A percentile compares a stretch with the other conserved stretches of the same genome.
phyloP scores from a whole-genome alignment of 192 early-diverging fungal species.

The Coemansia asiatica region DNA sequence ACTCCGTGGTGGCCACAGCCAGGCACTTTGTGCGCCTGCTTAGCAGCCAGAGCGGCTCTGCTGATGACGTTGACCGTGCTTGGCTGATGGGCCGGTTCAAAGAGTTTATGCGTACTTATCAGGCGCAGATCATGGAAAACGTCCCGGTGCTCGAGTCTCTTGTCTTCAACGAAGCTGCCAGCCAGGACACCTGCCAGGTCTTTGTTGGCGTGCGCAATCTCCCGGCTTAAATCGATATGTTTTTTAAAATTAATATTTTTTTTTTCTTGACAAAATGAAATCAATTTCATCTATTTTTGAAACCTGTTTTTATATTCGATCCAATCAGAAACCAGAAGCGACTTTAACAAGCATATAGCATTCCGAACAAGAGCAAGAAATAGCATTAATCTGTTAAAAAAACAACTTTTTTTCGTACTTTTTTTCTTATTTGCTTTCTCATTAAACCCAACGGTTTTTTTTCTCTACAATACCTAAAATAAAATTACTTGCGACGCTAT shows the following conservation, averaged over 20 bases:
- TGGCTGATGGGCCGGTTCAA: conserved; percentile 67
- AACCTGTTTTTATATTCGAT: no score
- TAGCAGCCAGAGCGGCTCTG: conserved; percentile 50
- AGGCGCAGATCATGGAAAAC: conserved; percentile 53
- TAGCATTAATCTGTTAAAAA: no score
- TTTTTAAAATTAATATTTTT: neutral
- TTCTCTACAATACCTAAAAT: neutral
- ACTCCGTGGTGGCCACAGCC: conserved; percentile 73
- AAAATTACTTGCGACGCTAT: no score
- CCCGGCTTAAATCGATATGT: conserved; percentile 8
- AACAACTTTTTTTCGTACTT: no score
- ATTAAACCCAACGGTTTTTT: no score
- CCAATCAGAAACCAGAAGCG: no score
- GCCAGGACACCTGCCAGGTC: conserved; percentile 38
- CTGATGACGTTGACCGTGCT: conserved; percentile 62
- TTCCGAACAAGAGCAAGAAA: no score
- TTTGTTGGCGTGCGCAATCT: conserved; percentile 24
- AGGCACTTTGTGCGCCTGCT: conserved; percentile 64
- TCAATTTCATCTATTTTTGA: no score
- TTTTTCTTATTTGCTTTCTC: neutral
- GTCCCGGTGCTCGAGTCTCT: conserved; percentile 46
- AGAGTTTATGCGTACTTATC: conserved; percentile 62
- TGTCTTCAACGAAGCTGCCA: conserved; percentile 53
- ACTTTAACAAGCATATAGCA: no score
- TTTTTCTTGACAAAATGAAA: neutral